phyloP scores from a whole-genome alignment of 768 basidiomycete genomes.

The Pleurotus sapidus region DNA sequence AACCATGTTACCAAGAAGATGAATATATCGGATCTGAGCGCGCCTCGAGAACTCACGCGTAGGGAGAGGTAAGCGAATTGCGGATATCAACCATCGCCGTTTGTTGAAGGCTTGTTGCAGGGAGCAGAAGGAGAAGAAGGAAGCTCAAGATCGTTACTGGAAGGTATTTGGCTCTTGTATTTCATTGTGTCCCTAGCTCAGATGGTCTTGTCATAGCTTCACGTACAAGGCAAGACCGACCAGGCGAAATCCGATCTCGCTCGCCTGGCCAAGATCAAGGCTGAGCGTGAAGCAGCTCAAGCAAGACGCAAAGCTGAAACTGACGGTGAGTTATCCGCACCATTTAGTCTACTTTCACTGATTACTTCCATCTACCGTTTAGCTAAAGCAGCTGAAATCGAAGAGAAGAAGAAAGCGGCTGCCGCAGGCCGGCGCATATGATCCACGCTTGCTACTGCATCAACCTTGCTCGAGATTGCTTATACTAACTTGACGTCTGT shows the following conservation, averaged over 20 bases:
- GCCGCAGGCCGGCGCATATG: conserved; percentile 20
- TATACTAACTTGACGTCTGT: neutral
- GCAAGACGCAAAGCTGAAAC: conserved; percentile 87
- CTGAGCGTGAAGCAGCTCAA: conserved; percentile 84
- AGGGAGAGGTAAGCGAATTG: conserved; percentile 52
- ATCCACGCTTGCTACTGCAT: neutral
- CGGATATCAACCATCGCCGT: neutral
- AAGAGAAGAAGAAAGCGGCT: conserved; percentile 56
- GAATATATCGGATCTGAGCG: conserved; percentile 71
- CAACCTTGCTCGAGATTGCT: neutral
- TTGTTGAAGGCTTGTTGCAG: conserved; percentile 32
- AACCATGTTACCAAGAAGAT: conserved; percentile 75
- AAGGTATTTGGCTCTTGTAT: conserved; percentile 49
- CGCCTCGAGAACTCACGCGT: conserved; percentile 59
- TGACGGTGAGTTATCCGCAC: conserved; percentile 53
- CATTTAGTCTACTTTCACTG: neutral
- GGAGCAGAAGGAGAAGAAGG: conserved; percentile 90
- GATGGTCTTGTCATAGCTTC: conserved; percentile 42
- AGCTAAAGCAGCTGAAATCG: conserved; percentile 67
- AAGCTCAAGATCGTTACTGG: conserved; percentile 84
- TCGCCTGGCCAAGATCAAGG: conserved; percentile 80
- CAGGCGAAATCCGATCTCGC: conserved; percentile 88
- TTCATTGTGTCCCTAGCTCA: neutral
- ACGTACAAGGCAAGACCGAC: conserved; percentile 81
- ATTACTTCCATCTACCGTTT: neutral